These are phyloP conservation scores for Penicillium waksmanii DNA, from an alignment of 495 filamentous ascomycete genomes.

Conservation along the genomic window DNA sequence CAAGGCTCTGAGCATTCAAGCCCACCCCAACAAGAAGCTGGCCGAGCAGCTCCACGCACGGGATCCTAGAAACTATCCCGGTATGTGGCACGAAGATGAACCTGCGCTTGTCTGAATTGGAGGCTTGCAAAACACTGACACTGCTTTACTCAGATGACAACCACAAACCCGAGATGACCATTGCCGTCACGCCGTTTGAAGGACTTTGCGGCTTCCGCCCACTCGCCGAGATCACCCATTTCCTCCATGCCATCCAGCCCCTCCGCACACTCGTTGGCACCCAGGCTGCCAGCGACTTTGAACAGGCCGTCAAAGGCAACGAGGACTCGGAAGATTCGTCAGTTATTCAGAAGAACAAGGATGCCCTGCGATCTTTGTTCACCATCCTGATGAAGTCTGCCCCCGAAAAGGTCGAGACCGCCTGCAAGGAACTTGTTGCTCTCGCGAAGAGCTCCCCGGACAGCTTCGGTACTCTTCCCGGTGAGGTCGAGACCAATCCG, in stretches of 20 bases:
- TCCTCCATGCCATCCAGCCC: slow-evolving; percentile 72
- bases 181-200: slow-evolving; percentile 94
- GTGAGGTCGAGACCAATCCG: slow-evolving; percentile 40
- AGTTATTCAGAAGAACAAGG: slow-evolving; percentile 71
- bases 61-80: slow-evolving; percentile 92
- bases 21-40: slow-evolving; percentile 97
- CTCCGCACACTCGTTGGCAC: slow-evolving; percentile 79
- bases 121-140: neutral
- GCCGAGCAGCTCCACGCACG: slow-evolving; percentile 84
- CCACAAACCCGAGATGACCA: slow-evolving; percentile 99
- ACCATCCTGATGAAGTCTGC: slow-evolving; percentile 77
- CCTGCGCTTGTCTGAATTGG: neutral
- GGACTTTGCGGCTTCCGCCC: slow-evolving; percentile 96
- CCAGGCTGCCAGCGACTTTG: slow-evolving; percentile 65
- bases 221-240: slow-evolving; percentile 81
- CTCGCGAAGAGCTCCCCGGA: slow-evolving; percentile 61
- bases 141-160: slow-evolving; percentile 73
- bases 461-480: slow-evolving; percentile 44
- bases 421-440: slow-evolving; percentile 67
- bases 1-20: slow-evolving; percentile 96
- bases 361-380: slow-evolving; percentile 74
- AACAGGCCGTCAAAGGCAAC: slow-evolving; percentile 65
- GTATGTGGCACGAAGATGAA: slow-evolving; percentile 33
- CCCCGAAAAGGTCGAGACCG: slow-evolving; percentile 63
- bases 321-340: slow-evolving; percentile 62